Percentiles rank a stretch among this genome's conserved stretches.
Evolutionary conservation across 495 filamentous ascomycete genomes (phyloP).

Genomic region (Penicillium odoratum): DNA sequence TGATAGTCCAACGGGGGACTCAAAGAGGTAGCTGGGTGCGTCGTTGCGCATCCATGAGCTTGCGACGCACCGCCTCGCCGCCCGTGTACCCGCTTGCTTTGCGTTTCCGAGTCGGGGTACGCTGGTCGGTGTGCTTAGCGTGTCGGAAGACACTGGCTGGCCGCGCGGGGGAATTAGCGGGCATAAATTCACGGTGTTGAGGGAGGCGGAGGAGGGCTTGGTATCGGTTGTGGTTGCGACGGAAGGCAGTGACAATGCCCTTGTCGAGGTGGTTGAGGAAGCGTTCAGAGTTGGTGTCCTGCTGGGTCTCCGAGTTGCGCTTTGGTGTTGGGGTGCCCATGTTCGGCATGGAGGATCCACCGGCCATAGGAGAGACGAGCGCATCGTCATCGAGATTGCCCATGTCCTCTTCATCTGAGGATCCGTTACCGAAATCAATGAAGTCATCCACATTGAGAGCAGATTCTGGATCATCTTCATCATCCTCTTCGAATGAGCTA

Average conservation of each 20-base stretch:
- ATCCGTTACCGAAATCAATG: conserved; percentile 64
- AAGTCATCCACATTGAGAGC: conserved; percentile 69
- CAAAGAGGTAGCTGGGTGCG: conserved; percentile 43
- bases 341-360: conserved; percentile 31
- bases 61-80: conserved; percentile 48
- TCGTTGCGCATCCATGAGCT: conserved; percentile 48
- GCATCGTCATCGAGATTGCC: conserved; percentile 43
- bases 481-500: conserved; percentile 53
- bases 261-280: conserved; percentile 70
- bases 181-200: conserved; percentile 52
- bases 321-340: conserved; percentile 51
- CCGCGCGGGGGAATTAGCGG: conserved; percentile 46
- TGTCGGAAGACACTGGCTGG: conserved; percentile 51
- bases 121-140: conserved; percentile 43
- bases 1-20: conserved; percentile 5
- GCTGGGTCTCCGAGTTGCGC: conserved; percentile 48
- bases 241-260: conserved; percentile 74
- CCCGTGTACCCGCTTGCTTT: conserved; percentile 39
- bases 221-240: conserved; percentile 73
- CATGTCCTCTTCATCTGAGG: conserved; percentile 52
- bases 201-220: conserved; percentile 65
- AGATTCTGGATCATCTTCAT: conserved; percentile 66
- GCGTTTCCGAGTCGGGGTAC: conserved; percentile 46
- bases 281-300: conserved; percentile 51
- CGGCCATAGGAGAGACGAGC: conserved; percentile 38